phyloP scores from a whole-genome alignment of 2,329 filamentous ascomycete species.

The Cladosporium halotolerans region DNA sequence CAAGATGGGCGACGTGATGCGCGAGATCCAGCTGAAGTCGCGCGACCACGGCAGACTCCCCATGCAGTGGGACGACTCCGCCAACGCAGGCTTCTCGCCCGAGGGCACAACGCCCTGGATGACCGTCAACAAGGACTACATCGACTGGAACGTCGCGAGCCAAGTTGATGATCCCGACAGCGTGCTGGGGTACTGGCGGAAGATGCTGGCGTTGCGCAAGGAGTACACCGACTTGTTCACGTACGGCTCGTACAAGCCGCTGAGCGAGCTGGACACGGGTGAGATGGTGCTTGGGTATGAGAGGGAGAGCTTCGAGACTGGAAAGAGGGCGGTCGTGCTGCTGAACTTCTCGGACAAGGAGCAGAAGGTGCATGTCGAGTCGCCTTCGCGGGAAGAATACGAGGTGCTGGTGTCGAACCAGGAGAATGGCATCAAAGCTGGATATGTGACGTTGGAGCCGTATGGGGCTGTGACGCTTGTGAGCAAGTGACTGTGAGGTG shows the following conservation, averaged over 20 bases:
- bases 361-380: conserved; percentile 17
- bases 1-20: conserved; percentile 15
- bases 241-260: conserved; percentile 18
- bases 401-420: conserved; percentile 17
- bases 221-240: conserved; percentile 19
- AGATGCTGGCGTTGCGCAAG: conserved; percentile 20
- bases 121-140: conserved; percentile 56
- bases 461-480: conserved; percentile 17
- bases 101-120: conserved; percentile 58
- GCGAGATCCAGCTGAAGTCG: conserved; percentile 46
- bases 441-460: conserved; percentile 12
- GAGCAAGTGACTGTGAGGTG: background rate
- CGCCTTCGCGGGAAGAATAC: conserved; percentile 11
- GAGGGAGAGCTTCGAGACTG: conserved; percentile 32
- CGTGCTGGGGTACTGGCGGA: conserved; percentile 55
- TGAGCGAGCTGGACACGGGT: conserved; percentile 15
- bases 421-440: conserved; percentile 9
- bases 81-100: conserved; percentile 58
- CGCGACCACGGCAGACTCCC: conserved; percentile 64
- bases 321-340: conserved; percentile 24
- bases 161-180: conserved; percentile 45
- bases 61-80: conserved; percentile 57
- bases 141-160: conserved; percentile 52
- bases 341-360: conserved; percentile 37
- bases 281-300: conserved; percentile 18